A percentile compares a stretch with the other conserved stretches of the same genome.
These are phyloP conservation scores for Vararia minispora DNA, from an alignment of 768 basidiomycete species.

Conservation along the genomic window DNA sequence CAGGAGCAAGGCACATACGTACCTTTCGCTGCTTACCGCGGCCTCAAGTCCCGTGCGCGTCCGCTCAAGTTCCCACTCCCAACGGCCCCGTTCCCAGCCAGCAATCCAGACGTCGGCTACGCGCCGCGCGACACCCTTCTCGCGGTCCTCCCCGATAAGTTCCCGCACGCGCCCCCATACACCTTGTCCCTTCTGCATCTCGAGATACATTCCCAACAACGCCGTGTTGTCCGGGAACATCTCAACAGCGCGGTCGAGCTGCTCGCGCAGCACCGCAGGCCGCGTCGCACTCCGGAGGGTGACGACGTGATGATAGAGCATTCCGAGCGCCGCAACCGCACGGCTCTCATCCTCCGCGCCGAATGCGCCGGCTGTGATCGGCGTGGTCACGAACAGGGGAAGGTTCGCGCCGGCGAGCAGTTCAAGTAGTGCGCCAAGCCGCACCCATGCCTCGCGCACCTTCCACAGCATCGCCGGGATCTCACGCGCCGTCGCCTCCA, in stretches of 20 bases:
- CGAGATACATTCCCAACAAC: constrained; percentile 62
- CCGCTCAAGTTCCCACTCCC: constrained; percentile 62
- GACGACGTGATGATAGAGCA: constrained; percentile 50
- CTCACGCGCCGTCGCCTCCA: constrained; percentile 37
- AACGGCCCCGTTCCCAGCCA: constrained; percentile 66
- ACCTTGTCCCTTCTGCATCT: constrained; percentile 66
- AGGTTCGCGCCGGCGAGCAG: constrained; percentile 38
- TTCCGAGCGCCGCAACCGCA: constrained; percentile 39
- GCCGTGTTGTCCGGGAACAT: constrained; percentile 61
- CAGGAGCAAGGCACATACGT: constrained; percentile 14
- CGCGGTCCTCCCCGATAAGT: constrained; percentile 36
- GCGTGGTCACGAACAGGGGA: constrained; percentile 24
- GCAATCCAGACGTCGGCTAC: constrained; percentile 68
- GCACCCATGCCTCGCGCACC: constrained; percentile 54
- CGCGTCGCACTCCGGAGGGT: constrained; percentile 46
- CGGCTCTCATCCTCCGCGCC: constrained; percentile 43
- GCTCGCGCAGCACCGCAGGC: constrained; percentile 45
- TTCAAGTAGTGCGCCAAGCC: constrained; percentile 54
- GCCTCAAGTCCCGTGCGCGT: constrained; percentile 49
- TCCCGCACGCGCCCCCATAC: constrained; percentile 64
- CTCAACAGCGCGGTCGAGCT: constrained; percentile 41
- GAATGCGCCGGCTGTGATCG: constrained; percentile 12
- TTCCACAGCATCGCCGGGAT: constrained; percentile 30
- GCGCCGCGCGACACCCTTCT: constrained; percentile 46
- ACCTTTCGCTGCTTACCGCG: constrained; percentile 64